A percentile compares a stretch with the other conserved stretches of the same genome.
These are phyloP conservation scores for Inga leiocalycina DNA, from an alignment of 306 rosid species.

Conservation along the genomic window DNA sequence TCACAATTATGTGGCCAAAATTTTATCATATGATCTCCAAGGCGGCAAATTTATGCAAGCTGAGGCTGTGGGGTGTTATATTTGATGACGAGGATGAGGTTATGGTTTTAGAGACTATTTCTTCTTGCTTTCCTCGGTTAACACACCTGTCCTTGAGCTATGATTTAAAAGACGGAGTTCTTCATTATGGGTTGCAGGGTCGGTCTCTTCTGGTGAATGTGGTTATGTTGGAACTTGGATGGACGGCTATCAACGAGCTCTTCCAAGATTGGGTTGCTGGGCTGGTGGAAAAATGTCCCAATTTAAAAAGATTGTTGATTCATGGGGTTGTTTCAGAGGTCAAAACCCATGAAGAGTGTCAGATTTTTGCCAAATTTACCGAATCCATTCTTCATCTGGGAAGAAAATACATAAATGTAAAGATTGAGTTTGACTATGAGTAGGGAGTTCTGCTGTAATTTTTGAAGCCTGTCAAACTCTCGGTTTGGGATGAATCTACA, in stretches of 20 bases:
- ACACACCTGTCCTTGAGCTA: constrained; percentile 60
- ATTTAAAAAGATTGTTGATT: constrained; percentile 62
- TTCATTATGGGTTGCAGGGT: constrained; percentile 69
- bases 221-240: constrained; percentile 78
- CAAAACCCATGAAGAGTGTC: constrained; percentile 65
- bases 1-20: constrained; percentile 75
- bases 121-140: constrained; percentile 64
- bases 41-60: constrained; percentile 59
- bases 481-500: background rate
- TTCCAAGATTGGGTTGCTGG: constrained; percentile 81
- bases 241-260: constrained; percentile 71
- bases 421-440: constrained; percentile 63
- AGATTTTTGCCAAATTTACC: constrained; percentile 57
- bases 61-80: constrained; percentile 71
- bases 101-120: constrained; percentile 67
- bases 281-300: constrained; percentile 73
- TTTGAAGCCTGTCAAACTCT: constrained; percentile 19
- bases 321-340: constrained; percentile 71
- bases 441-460: constrained; percentile 33
- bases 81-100: constrained; percentile 72
- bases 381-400: constrained; percentile 64
- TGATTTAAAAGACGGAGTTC: constrained; percentile 63
- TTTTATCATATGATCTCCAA: constrained; percentile 74
- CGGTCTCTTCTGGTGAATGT: constrained; percentile 62
- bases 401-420: constrained; percentile 60